phyloP scores from a whole-genome alignment of 2,329 filamentous ascomycete genomes.

The Xylariales sp. region DNA sequence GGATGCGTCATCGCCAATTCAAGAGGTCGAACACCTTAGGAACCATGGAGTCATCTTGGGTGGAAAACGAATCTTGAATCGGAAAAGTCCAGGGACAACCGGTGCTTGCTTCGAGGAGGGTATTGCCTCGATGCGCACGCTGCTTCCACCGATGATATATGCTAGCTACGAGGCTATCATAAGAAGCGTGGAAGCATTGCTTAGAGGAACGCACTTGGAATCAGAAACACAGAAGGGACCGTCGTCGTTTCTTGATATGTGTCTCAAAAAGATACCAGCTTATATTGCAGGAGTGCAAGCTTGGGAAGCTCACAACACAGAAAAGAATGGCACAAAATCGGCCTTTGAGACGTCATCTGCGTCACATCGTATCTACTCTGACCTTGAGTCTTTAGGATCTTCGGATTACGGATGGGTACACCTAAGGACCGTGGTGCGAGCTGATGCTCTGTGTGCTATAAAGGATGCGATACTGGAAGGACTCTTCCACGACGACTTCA shows the following conservation, averaged over 20 bases:
- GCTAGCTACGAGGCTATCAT: slow-evolving; percentile 40
- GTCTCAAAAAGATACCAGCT: slow-evolving; percentile 41
- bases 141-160: slow-evolving; percentile 22
- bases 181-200: slow-evolving; percentile 37
- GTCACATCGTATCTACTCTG: slow-evolving; percentile 41
- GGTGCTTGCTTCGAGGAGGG: slow-evolving; percentile 25
- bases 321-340: slow-evolving; percentile 30
- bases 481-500: slow-evolving; percentile 35
- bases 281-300: slow-evolving; percentile 42
- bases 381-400: slow-evolving; percentile 40
- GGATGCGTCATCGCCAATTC: slow-evolving; percentile 15
- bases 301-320: slow-evolving; percentile 32
- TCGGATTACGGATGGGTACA: slow-evolving; percentile 38
- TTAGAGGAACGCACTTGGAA: slow-evolving; percentile 31
- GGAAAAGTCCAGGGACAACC: slow-evolving; percentile 7
- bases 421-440: slow-evolving; percentile 38
- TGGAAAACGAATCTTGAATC: slow-evolving; percentile 1
- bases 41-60: slow-evolving; percentile 2
- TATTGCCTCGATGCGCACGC: slow-evolving; percentile 27
- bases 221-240: slow-evolving; percentile 17
- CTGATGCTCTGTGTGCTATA: slow-evolving; percentile 41
- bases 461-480: slow-evolving; percentile 35
- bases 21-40: neutral
- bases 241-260: slow-evolving; percentile 43
- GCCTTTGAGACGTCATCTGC: slow-evolving; percentile 30